Conservation (phyloP, 805 yeast genomes). For the Saccharomycopsis lassenensis region DNA sequence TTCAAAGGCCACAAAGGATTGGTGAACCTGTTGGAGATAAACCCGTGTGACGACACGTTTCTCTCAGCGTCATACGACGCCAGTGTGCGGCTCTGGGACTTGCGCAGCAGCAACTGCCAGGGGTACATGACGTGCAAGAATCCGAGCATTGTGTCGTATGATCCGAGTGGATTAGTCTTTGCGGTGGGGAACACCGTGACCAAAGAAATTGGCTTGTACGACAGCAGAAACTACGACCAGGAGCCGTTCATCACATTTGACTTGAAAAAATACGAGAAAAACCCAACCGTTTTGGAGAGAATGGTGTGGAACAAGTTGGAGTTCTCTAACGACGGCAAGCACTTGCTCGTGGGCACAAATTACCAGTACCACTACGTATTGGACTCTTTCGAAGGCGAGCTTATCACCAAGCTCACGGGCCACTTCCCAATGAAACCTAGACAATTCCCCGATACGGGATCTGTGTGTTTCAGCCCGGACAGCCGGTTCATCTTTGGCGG, state of each 20-base stretch:
- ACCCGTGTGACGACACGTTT: slow-evolving; percentile 56
- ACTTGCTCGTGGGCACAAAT: slow-evolving; percentile 43
- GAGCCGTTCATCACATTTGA: slow-evolving; percentile 42
- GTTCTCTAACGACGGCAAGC: slow-evolving; percentile 69
- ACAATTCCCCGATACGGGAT: slow-evolving; percentile 40
- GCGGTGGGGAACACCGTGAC: slow-evolving; percentile 46
- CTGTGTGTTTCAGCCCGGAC: slow-evolving; percentile 55
- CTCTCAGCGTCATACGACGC: slow-evolving; percentile 64
- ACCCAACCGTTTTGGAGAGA: slow-evolving; percentile 16
- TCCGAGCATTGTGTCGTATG: slow-evolving; percentile 56
- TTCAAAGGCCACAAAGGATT: slow-evolving; percentile 78
- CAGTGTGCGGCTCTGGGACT: slow-evolving; percentile 82
- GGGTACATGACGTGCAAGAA: slow-evolving; percentile 48
- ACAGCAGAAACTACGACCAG: slow-evolving; percentile 43
- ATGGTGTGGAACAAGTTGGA: slow-evolving; percentile 52
- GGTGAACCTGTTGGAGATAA: slow-evolving; percentile 62
- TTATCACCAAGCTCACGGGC: slow-evolving; percentile 37
- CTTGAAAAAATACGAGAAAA: slow-evolving; percentile 21
- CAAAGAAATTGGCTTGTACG: slow-evolving; percentile 47
- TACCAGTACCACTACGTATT: slow-evolving; percentile 40
- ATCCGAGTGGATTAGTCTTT: slow-evolving; percentile 76
- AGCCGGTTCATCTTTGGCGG: slow-evolving; percentile 54
- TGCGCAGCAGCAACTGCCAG: slow-evolving; percentile 52
- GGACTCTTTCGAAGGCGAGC: slow-evolving; percentile 59
- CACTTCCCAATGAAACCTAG: slow-evolving; percentile 34